A percentile compares a stretch with the other conserved stretches of the same genome.
phyloP scores from a whole-genome alignment of 225 moss, liverwort and hornwort genomes.

The Marchantia polymorpha region DNA sequence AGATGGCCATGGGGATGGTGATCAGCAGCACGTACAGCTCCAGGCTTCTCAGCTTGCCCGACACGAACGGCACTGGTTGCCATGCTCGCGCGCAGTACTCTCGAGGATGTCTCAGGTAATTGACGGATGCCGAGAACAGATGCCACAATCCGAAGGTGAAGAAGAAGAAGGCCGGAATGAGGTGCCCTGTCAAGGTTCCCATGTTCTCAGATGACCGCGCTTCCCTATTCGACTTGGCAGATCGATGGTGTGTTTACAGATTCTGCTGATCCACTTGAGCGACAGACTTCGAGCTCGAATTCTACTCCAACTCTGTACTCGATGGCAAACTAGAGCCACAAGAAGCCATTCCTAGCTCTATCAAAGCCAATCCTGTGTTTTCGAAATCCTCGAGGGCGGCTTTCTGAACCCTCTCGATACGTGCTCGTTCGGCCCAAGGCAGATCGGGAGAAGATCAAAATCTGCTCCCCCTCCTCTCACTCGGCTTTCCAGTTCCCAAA shows the following conservation, averaged over 20 bases:
- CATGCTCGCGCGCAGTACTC: constrained; percentile 79
- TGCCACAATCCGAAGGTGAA: constrained; percentile 80
- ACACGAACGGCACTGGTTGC: constrained; percentile 66
- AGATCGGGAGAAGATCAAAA: not conserved
- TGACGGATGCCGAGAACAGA: constrained; percentile 48
- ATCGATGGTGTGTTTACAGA: not conserved
- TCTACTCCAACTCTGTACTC: not conserved
- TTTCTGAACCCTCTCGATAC: not conserved
- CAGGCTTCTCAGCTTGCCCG: constrained; percentile 62
- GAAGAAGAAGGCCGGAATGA: constrained; percentile 64
- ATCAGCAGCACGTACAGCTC: constrained; percentile 75
- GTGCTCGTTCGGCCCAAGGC: not conserved
- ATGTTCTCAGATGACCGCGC: constrained; percentile 22
- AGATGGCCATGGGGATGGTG: constrained; percentile 69
- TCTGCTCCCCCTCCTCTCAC: not conserved
- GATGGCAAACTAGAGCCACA: not conserved
- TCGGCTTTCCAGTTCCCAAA: not conserved
- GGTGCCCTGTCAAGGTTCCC: constrained; percentile 81
- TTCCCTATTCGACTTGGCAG: not conserved
- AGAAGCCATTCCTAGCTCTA: not conserved
- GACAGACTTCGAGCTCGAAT: not conserved
- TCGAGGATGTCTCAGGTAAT: constrained; percentile 61
- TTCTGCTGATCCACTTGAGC: not conserved
- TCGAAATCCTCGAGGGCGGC: not conserved
- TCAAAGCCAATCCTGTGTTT: not conserved